These are phyloP conservation scores for Fennellomyces sp. DNA, from an alignment of 371 early-diverging fungal genomes.

Conservation along the genomic window DNA sequence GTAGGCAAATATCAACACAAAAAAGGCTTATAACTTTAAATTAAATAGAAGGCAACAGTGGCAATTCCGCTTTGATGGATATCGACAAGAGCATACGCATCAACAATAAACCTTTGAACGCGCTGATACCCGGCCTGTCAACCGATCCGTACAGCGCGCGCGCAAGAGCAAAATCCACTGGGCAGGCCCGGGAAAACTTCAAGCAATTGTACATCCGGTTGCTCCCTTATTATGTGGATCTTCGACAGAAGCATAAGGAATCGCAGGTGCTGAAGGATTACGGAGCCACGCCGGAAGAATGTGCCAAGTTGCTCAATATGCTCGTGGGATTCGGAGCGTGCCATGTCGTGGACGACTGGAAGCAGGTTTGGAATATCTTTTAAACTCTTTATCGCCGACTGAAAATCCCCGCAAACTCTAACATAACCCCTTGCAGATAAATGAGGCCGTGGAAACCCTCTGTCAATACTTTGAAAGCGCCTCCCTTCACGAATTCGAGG, in stretches of 20 bases:
- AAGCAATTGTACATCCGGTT: constrained; percentile 65
- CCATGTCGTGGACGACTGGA: constrained; percentile 55
- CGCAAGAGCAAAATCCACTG: constrained; percentile 54
- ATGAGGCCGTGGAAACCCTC: constrained; percentile 62
- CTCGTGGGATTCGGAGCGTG: constrained; percentile 63
- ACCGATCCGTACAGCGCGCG: constrained; percentile 59
- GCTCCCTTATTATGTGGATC: constrained; percentile 75
- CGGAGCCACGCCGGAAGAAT: constrained; percentile 65
- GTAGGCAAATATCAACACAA: not conserved
- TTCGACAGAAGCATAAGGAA: constrained; percentile 64
- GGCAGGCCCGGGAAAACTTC: constrained; percentile 70
- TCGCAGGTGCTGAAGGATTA: constrained; percentile 73
- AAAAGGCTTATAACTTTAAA: not conserved
- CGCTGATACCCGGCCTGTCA: constrained; percentile 61
- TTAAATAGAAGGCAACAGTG: constrained; percentile 3
- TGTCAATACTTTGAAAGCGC: constrained; percentile 83
- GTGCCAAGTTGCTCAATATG: constrained; percentile 66
- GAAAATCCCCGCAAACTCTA: not conserved
- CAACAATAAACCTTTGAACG: constrained; percentile 51
- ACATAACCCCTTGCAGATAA: constrained; percentile 12
- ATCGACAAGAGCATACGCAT: constrained; percentile 34
- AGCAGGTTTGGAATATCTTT: constrained; percentile 52
- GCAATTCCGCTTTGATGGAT: constrained; percentile 32
- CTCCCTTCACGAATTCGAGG: constrained; percentile 79
- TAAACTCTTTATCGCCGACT: not conserved